Percentiles rank a stretch among this genome's conserved stretches.
Evolutionary conservation across 768 basidiomycete species (phyloP).

Genomic region (Cystofilobasidium bisporidii): DNA sequence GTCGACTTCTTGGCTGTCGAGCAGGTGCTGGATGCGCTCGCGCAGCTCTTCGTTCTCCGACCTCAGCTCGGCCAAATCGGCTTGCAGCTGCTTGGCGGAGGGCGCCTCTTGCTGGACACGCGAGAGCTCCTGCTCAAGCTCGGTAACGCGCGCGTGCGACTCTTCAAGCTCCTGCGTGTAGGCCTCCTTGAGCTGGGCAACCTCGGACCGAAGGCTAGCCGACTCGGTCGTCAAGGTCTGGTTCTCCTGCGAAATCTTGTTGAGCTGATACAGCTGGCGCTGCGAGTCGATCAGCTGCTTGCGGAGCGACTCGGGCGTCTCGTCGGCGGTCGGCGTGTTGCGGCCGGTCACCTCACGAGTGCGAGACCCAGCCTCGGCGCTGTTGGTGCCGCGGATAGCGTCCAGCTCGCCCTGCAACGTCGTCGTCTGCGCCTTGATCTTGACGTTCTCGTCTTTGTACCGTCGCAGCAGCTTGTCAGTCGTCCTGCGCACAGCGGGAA

Average conservation of each 20-base stretch:
- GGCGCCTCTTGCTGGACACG: constrained; percentile 48
- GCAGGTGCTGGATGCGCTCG: constrained; percentile 79
- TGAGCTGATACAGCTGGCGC: constrained; percentile 61
- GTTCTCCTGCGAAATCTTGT: constrained; percentile 65
- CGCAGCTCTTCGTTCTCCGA: constrained; percentile 79
- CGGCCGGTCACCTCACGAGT: constrained; percentile 58
- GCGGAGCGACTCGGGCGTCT: constrained; percentile 54
- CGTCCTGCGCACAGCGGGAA: constrained; percentile 40
- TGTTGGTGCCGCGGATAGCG: constrained; percentile 52
- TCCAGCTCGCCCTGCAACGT: constrained; percentile 79
- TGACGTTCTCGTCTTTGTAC: constrained; percentile 84
- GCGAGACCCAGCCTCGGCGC: constrained; percentile 48
- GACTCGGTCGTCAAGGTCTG: constrained; percentile 63
- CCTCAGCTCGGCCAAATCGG: constrained; percentile 67
- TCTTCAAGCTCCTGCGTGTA: constrained; percentile 69
- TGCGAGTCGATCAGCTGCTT: constrained; percentile 67
- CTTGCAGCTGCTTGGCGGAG: constrained; percentile 59
- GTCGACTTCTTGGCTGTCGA: constrained; percentile 45
- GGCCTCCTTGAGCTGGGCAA: constrained; percentile 58
- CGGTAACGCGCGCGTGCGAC: constrained; percentile 62
- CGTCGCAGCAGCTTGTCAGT: constrained; percentile 96
- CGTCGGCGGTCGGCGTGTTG: constrained; percentile 66
- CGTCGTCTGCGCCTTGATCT: constrained; percentile 73
- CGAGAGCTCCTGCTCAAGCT: constrained; percentile 70
- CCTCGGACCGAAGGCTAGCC: constrained; percentile 61